Percentiles rank a stretch among this genome's conserved stretches.
Evolutionary conservation across 23 red algal genomes (phyloP).

Genomic region (Gracilaria vermiculophylla): DNA sequence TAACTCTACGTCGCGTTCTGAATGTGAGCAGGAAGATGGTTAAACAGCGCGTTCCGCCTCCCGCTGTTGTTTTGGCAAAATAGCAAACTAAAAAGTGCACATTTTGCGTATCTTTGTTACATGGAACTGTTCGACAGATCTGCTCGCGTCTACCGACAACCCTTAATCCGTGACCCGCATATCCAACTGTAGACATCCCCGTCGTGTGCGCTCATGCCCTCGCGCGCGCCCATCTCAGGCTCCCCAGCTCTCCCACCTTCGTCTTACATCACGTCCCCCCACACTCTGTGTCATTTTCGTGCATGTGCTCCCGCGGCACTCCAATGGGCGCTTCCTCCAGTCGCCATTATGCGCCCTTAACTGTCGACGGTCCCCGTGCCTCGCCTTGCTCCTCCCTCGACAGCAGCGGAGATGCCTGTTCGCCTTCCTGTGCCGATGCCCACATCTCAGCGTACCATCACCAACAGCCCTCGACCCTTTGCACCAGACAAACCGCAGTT

Average conservation of each 20-base stretch:
- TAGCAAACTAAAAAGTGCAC: too few species aligned
- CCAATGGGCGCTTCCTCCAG: slow-evolving; percentile 21
- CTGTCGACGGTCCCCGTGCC: not conserved
- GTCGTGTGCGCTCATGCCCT: too few species aligned
- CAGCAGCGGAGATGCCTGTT: not conserved
- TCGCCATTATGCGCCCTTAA: slow-evolving; percentile 3
- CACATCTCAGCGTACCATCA: not conserved
- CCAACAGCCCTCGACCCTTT: not conserved
- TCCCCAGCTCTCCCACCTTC: not conserved
- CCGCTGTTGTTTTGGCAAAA: too few species aligned
- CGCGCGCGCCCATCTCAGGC: not conserved
- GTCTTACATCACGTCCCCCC: not conserved
- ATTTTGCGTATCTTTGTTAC: too few species aligned
- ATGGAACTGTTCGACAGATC: too few species aligned
- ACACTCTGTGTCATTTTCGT: not conserved
- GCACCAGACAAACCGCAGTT: not conserved
- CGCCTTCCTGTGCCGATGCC: not conserved
- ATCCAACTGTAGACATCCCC: too few species aligned
- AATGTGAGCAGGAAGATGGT: too few species aligned
- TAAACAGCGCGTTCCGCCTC: too few species aligned
- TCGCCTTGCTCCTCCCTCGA: not conserved
- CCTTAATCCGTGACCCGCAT: too few species aligned
- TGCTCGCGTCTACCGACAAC: too few species aligned
- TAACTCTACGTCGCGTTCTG: too few species aligned
- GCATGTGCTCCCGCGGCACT: slow-evolving; percentile 1